Conservation (phyloP, 148 eudicot species). For the Fallopia convolvulus region DNA sequence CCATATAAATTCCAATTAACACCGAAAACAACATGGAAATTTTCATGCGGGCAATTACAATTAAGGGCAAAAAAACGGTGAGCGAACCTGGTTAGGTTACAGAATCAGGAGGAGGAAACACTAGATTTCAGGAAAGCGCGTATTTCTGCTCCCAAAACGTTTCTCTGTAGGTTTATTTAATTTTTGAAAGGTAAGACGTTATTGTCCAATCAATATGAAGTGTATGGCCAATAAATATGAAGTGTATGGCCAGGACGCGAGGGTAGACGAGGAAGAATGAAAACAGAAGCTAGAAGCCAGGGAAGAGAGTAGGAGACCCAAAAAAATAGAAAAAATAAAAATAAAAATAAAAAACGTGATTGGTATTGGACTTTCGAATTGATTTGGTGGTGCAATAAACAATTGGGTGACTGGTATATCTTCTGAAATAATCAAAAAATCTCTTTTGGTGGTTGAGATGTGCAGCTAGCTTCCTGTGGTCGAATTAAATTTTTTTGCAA, state of each 20-base stretch:
- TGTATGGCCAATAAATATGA: too few species aligned
- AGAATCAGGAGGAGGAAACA: background rate
- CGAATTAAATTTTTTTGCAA: background rate
- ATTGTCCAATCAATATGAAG: background rate
- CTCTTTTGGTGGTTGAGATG: background rate
- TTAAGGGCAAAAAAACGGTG: background rate
- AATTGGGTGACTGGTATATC: too few species aligned
- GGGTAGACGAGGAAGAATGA: background rate
- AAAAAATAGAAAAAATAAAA: too few species aligned
- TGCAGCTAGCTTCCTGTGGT: background rate
- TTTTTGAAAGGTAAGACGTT: background rate
- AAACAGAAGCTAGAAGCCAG: background rate
- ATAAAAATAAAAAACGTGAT: too few species aligned
- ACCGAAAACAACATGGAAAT: background rate
- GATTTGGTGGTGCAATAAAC: too few species aligned
- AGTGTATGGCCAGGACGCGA: background rate
- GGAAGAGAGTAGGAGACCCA: background rate
- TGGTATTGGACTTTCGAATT: too few species aligned
- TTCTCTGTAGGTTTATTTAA: background rate
- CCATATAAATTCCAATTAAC: background rate
- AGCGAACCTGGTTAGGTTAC: background rate
- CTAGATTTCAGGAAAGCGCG: background rate
- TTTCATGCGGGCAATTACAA: background rate
- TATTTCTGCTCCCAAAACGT: background rate
- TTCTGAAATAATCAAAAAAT: too few species aligned